These are phyloP conservation scores for Pouteria campechiana DNA, from an alignment of 179 eudicot species.

Conservation along the genomic window DNA sequence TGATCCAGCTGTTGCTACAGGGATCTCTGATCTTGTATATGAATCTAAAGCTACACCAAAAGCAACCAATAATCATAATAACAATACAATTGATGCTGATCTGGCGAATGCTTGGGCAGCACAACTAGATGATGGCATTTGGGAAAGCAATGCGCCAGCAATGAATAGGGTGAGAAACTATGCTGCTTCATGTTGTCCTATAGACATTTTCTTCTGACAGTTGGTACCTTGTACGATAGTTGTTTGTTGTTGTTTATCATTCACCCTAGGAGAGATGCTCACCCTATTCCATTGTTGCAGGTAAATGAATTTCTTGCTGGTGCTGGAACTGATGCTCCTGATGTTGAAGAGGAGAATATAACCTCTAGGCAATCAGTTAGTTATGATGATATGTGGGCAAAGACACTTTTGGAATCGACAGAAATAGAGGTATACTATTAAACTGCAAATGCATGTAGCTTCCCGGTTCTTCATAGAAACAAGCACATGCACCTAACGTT, in stretches of 20 bases:
- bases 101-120: slow-evolving; percentile 97
- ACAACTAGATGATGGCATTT: slow-evolving; percentile 87
- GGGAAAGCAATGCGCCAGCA: slow-evolving; percentile 92
- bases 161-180: slow-evolving; percentile 69
- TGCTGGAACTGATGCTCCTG: slow-evolving; percentile 99
- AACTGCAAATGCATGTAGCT: no score
- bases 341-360: slow-evolving; percentile 86
- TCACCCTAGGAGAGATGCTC: neutral
- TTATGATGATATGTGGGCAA: slow-evolving; percentile 99
- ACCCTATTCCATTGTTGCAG: slow-evolving; percentile 18
- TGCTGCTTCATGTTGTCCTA: neutral
- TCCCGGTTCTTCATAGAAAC: no score
- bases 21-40: slow-evolving; percentile 91
- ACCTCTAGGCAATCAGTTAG: slow-evolving; percentile 78
- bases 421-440: slow-evolving; percentile 75
- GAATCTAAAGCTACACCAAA: slow-evolving; percentile 38
- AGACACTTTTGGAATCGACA: slow-evolving; percentile 84
- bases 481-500: no score
- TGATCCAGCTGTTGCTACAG: slow-evolving; percentile 94
- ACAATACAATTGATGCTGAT: slow-evolving; percentile 84
- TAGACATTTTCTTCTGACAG: neutral
- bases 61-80: slow-evolving; percentile 25
- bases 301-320: slow-evolving; percentile 98
- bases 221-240: neutral
- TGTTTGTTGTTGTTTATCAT: neutral